Evolutionary conservation across 768 basidiomycete species (phyloP).

Genomic region (Leccinellum luteum): DNA sequence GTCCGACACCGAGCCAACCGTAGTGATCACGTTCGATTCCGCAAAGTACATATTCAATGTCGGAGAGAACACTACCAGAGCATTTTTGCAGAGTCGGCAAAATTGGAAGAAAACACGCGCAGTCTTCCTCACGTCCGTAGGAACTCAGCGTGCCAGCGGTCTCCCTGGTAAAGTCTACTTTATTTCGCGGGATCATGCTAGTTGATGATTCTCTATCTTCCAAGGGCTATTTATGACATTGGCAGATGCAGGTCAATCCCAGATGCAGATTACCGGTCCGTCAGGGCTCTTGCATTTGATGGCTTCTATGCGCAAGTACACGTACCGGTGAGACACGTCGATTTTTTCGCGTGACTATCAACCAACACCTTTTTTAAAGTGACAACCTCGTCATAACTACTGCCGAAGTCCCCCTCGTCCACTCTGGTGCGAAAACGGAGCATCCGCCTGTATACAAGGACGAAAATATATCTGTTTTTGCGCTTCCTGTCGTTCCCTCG

Average conservation of each 20-base stretch:
- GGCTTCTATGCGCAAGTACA: conserved; percentile 67
- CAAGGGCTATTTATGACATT: conserved; percentile 76
- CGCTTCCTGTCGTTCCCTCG: conserved; percentile 46
- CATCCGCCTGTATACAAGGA: conserved; percentile 55
- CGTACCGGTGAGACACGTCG: conserved; percentile 49
- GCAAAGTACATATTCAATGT: conserved; percentile 88
- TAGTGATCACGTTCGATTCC: conserved; percentile 72
- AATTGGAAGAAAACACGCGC: conserved; percentile 66
- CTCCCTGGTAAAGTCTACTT: conserved; percentile 57
- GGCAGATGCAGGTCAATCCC: conserved; percentile 63
- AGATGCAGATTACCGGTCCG: conserved; percentile 68
- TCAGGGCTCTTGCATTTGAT: conserved; percentile 67
- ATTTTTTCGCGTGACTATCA: not conserved
- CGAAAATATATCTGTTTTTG: conserved; percentile 61
- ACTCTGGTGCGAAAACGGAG: conserved; percentile 17
- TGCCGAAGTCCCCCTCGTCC: conserved; percentile 39
- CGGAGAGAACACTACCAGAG: conserved; percentile 76
- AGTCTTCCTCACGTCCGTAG: conserved; percentile 69
- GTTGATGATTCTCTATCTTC: not conserved
- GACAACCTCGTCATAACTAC: conserved; percentile 49
- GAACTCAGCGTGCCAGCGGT: conserved; percentile 63
- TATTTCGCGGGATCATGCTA: not conserved
- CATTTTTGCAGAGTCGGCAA: conserved; percentile 64
- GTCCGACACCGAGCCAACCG: conserved; percentile 78
- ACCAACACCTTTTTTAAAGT: conserved; percentile 30